A percentile compares a stretch with the other conserved stretches of the same genome.
Evolutionary conservation across 2,329 filamentous ascomycete species (phyloP).

Genomic region (Hirsutella minnesotensis): DNA sequence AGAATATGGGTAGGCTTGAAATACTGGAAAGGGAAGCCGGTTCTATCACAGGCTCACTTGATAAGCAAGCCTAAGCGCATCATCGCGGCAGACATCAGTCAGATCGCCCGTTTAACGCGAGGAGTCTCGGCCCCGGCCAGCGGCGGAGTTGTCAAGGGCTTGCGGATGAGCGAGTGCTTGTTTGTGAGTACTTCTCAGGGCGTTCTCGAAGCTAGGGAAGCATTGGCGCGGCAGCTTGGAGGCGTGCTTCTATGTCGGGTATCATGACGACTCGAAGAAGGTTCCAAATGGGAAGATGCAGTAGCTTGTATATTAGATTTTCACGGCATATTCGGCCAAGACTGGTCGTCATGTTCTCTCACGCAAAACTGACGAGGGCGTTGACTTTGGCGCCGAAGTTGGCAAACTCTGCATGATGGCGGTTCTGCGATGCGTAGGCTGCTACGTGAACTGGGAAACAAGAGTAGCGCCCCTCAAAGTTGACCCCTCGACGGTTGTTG

Average conservation of each 20-base stretch:
- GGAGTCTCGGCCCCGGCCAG: conserved; percentile 48
- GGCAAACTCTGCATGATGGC: no score
- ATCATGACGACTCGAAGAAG: conserved; percentile 18
- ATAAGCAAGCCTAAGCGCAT: conserved; percentile 65
- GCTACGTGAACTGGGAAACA: no score
- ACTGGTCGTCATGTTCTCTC: no score
- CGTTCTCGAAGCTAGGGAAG: conserved; percentile 72
- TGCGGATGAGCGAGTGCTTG: conserved; percentile 72
- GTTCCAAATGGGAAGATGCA: background rate
- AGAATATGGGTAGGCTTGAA: conserved; percentile 84
- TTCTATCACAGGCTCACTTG: conserved; percentile 53
- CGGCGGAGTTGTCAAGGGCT: conserved; percentile 58
- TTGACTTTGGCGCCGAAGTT: no score
- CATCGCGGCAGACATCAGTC: conserved; percentile 51
- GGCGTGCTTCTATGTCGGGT: conserved; percentile 68
- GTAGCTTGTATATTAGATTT: conserved; percentile 7
- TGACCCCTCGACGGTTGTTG: no score
- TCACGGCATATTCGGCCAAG: no score
- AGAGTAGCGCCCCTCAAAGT: no score
- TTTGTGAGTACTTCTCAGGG: conserved; percentile 69
- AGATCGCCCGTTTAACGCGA: conserved; percentile 53
- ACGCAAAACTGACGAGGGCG: no score
- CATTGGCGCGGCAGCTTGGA: conserved; percentile 68
- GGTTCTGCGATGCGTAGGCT: no score
- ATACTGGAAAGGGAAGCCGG: conserved; percentile 75